These are phyloP conservation scores for Straminergon stramineum DNA, from an alignment of 225 moss, liverwort and hornwort species.

Conservation along the genomic window DNA sequence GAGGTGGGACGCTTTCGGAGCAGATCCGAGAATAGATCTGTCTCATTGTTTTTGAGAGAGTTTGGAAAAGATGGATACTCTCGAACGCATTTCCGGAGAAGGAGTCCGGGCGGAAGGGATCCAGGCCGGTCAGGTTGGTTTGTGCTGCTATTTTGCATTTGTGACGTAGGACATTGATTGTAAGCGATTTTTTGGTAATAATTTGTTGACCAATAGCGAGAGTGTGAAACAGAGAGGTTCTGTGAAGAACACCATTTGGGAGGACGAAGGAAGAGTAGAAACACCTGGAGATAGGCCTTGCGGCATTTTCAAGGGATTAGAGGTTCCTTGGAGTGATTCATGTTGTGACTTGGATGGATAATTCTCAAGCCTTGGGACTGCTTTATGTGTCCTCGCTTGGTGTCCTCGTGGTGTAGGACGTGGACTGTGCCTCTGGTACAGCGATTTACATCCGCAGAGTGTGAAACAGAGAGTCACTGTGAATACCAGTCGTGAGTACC, in stretches of 20 bases:
- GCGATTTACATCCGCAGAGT: neutral
- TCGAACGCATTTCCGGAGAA: slow-evolving; percentile 8
- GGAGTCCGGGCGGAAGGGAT: slow-evolving; percentile 19
- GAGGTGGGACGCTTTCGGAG: neutral
- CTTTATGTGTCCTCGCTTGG: neutral
- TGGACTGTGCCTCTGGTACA: neutral
- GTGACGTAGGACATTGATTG: neutral
- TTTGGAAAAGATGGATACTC: slow-evolving; percentile 12
- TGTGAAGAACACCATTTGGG: neutral
- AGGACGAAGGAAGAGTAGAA: neutral
- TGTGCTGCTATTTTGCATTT: slow-evolving; percentile 1
- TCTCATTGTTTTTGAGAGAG: neutral
- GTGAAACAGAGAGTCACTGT: neutral
- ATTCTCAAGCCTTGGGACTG: neutral
- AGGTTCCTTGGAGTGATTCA: neutral
- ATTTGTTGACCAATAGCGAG: neutral
- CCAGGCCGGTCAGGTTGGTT: slow-evolving; percentile 39
- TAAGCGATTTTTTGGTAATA: neutral
- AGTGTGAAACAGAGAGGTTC: neutral
- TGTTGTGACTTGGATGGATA: neutral
- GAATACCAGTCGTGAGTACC: neutral
- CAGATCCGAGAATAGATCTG: neutral
- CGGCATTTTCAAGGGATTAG: neutral
- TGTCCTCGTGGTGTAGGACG: neutral
- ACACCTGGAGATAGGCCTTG: neutral